Conservation (phyloP, 495 filamentous ascomycete species). For the Aspergillus mulundensis region DNA sequence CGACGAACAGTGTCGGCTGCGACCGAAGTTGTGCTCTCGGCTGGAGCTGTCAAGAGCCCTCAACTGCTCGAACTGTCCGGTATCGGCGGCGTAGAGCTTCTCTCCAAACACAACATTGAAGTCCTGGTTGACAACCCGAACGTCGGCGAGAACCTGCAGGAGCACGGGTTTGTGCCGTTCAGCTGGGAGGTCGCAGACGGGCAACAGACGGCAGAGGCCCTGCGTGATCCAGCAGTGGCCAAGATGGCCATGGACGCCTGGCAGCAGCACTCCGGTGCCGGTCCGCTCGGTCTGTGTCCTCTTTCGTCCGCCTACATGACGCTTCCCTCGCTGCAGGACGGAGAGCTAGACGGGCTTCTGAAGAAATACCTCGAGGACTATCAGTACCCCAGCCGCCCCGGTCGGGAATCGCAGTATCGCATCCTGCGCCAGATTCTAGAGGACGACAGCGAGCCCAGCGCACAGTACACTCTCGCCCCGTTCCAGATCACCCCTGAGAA, state of each 20-base stretch:
- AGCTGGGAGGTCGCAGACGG: conserved; percentile 14
- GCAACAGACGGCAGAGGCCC: neutral
- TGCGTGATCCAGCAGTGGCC: neutral
- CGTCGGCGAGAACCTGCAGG: conserved; percentile 34
- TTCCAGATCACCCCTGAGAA: neutral
- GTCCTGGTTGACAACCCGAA: conserved; percentile 25
- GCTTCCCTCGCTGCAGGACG: neutral
- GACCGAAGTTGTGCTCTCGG: conserved; percentile 25
- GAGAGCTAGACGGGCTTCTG: neutral
- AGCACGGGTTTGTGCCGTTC: conserved; percentile 12
- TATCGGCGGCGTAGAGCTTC: conserved; percentile 35
- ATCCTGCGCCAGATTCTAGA: conserved; percentile 42
- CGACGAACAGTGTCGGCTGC: conserved; percentile 30
- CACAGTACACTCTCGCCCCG: neutral
- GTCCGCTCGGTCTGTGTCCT: conserved; percentile 1
- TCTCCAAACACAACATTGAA: conserved; percentile 26
- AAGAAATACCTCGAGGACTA: neutral
- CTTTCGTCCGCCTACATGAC: conserved; percentile 2
- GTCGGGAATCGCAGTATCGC: conserved; percentile 28
- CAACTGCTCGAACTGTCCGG: conserved; percentile 51
- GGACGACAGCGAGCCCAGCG: neutral
- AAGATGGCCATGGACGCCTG: conserved; percentile 4
- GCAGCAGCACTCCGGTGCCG: neutral
- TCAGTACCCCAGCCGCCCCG: conserved; percentile 24
- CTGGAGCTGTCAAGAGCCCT: conserved; percentile 5